These are phyloP conservation scores for Fraxinus albicans DNA, from an alignment of 305 asterid genomes.

Conservation along the genomic window DNA sequence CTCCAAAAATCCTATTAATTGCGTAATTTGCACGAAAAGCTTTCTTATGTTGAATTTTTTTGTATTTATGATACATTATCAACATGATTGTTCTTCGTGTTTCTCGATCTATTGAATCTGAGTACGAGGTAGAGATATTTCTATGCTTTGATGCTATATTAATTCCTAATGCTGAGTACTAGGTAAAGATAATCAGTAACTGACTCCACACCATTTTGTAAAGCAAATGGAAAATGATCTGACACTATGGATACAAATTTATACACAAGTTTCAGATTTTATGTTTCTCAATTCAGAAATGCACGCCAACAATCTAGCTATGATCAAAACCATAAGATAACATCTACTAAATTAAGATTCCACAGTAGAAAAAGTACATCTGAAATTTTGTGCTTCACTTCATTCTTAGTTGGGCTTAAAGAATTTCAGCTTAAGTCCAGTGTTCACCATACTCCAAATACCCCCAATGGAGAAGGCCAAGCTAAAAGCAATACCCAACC, in stretches of 20 bases:
- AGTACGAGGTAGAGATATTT: not conserved
- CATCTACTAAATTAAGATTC: not conserved
- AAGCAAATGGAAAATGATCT: not conserved
- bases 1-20: not conserved
- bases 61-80: not conserved
- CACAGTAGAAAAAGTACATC: not conserved
- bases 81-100: not conserved
- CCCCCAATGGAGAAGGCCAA: conserved; percentile 91
- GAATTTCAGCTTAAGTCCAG: conserved; percentile 78
- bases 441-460: conserved; percentile 90
- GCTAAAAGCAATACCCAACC: conserved; percentile 90
- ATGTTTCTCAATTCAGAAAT: not conserved
- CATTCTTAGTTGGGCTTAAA: conserved; percentile 61
- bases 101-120: not conserved
- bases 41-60: not conserved
- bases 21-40: not conserved
- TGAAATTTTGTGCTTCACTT: not conserved
- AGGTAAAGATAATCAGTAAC: not conserved
- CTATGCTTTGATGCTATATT: not conserved
- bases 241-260: not conserved
- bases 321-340: not conserved
- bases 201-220: not conserved
- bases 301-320: not conserved
- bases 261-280: not conserved
- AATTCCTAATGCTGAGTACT: not conserved